Percentiles rank a stretch among this genome's conserved stretches.
phyloP scores from a whole-genome alignment of 2,329 filamentous ascomycete genomes.

The Fusarium multiceps region DNA sequence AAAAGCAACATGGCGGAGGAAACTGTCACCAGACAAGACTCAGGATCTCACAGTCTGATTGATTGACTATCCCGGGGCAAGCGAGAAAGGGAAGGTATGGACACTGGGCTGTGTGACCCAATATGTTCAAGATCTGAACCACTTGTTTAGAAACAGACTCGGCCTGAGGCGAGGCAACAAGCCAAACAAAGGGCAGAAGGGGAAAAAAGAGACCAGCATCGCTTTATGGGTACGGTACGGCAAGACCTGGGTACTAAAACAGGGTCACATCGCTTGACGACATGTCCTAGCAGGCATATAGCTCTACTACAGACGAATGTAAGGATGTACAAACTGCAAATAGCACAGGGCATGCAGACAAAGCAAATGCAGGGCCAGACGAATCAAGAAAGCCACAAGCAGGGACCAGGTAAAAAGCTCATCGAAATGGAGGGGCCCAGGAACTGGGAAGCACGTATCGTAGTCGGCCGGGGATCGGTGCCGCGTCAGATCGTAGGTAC shows the following conservation, averaged over 20 bases:
- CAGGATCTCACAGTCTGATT: slow-evolving; percentile 35
- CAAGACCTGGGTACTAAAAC: slow-evolving; percentile 35
- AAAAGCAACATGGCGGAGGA: slow-evolving; percentile 44
- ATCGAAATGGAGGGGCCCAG: slow-evolving; percentile 22
- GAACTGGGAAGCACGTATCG: slow-evolving; percentile 33
- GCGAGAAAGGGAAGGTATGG: slow-evolving; percentile 49
- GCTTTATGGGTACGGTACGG: slow-evolving; percentile 45
- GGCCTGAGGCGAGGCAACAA: slow-evolving; percentile 49
- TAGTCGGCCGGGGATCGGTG: slow-evolving; percentile 35
- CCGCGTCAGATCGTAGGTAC: slow-evolving; percentile 43
- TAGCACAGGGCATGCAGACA: slow-evolving; percentile 26
- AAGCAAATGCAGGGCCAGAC: slow-evolving; percentile 36
- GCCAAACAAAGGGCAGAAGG: slow-evolving; percentile 40
- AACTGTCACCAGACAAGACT: slow-evolving; percentile 37
- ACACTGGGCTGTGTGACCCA: slow-evolving; percentile 50
- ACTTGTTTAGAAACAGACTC: slow-evolving; percentile 51
- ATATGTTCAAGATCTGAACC: slow-evolving; percentile 52
- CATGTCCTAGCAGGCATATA: slow-evolving; percentile 30
- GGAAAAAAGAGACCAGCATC: slow-evolving; percentile 32
- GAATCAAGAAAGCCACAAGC: slow-evolving; percentile 34
- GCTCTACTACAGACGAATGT: slow-evolving; percentile 16
- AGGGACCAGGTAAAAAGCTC: slow-evolving; percentile 33
- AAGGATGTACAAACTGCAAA: slow-evolving; percentile 25
- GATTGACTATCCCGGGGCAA: slow-evolving; percentile 34
- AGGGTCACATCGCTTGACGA: slow-evolving; percentile 38